Evolutionary conservation across 2,329 filamentous ascomycete species (phyloP), one percentile per base, ranked within the genome.

Genomic region (Exserohilum rostratum): DNA sequence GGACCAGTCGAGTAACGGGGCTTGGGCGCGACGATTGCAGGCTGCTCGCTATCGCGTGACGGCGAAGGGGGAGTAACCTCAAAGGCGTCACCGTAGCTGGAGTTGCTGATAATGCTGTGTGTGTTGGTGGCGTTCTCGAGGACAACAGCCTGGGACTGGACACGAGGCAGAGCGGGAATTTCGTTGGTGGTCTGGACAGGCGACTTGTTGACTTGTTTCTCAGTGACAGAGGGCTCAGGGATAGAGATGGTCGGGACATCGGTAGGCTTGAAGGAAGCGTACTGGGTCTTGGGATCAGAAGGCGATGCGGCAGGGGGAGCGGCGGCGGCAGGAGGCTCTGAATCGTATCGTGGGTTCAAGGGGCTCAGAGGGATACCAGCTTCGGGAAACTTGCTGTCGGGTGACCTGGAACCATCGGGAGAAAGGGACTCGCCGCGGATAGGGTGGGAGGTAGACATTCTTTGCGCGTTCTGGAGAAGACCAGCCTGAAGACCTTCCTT

Each of bases 391-490:
- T 72, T 67, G 43, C 74, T 64, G 37, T 74, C 71, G 40, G 72
- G 69, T 2, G 67, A 64, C n/a, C 55, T 55, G 12, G 60, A 58
- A 35, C 72, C 61, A 45, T 69, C 63, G 13, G 71, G 72, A 13
- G 71, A 73, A 48, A 74, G 62, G 1, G 77, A 74, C 45, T 76
- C 74, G 57, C 72, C 71, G 50, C 72, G 69, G 12, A 76, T 73
- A n/a, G 82, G 80, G 40, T 78, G 74, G 3, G 82, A 83, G 9
- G 78, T 79, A 9, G 85, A 85, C 80, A 86, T 86, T 22, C 79
- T 74, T 62, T 84, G 81, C 12, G 84, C 84, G 66, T 86, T 85
- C 45, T 77, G 75, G 40, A 87, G 67, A 18, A 87, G 76, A 51
- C 64, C 62, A 38, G 82, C 78, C 50, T 79, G 79, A 70, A 81